phyloP scores from a whole-genome alignment of 257 asterid genomes.

The Coffea canephora region DNA sequence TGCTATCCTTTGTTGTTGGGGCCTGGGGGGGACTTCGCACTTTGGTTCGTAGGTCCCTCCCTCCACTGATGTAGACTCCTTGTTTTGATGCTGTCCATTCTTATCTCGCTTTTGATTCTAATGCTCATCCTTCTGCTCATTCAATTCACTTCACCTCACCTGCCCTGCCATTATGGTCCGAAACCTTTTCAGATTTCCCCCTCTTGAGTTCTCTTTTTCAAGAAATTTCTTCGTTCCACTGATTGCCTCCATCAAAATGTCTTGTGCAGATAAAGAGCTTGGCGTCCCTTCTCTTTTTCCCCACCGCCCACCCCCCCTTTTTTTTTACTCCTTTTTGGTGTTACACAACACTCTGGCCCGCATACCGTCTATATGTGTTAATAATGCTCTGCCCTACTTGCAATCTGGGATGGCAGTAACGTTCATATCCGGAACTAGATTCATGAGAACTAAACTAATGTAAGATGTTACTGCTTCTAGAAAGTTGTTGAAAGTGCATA shows the following conservation, averaged over 20 bases:
- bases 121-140: slow-evolving; percentile 3
- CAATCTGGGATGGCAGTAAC: neutral
- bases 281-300: slow-evolving; percentile 2
- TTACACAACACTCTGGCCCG: neutral
- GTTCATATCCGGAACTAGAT: no score
- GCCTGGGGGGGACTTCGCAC: neutral
- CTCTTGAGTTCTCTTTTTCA: slow-evolving; percentile 13
- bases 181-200: neutral
- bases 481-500: neutral
- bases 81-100: neutral
- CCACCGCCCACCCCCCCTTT: no score
- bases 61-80: neutral
- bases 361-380: neutral
- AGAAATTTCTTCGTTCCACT: slow-evolving; percentile 22
- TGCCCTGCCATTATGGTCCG: neutral
- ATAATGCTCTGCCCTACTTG: neutral
- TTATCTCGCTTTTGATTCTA: neutral
- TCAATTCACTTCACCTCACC: slow-evolving; percentile 2
- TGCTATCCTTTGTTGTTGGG: no score
- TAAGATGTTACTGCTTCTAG: neutral
- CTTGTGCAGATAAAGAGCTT: slow-evolving; percentile 19
- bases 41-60: slow-evolving; percentile 6
- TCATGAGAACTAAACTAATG: no score
- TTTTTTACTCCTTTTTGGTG: neutral
- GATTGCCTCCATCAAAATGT: slow-evolving; percentile 27